Conservation (phyloP, 2,329 filamentous ascomycete genomes). For the Furcasterigmium furcatum region DNA sequence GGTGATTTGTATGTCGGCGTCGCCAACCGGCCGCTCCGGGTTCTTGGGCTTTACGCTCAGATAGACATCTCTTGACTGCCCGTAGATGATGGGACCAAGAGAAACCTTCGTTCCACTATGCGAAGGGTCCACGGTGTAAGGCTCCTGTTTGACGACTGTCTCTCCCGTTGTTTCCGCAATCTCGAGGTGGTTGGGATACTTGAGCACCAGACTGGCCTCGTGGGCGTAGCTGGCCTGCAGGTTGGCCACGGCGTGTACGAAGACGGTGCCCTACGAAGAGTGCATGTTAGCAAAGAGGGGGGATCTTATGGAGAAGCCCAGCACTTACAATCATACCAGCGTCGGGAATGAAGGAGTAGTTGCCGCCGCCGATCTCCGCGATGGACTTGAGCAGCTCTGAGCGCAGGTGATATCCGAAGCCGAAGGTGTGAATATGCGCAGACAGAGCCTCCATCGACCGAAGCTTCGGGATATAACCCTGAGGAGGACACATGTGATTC, state of each 20-base stretch:
- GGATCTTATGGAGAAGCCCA: not conserved
- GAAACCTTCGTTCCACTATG: conserved; percentile 29
- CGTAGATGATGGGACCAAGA: conserved; percentile 55
- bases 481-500: conserved; percentile 44
- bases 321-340: conserved; percentile 54
- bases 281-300: conserved; percentile 1
- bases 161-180: conserved; percentile 36
- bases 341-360: conserved; percentile 60
- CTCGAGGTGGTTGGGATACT: conserved; percentile 28
- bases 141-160: conserved; percentile 29
- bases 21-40: conserved; percentile 20
- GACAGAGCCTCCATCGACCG: conserved; percentile 33
- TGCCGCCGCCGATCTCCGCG: conserved; percentile 53
- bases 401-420: conserved; percentile 45
- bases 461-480: conserved; percentile 54
- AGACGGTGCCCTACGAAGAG: conserved; percentile 46
- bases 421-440: conserved; percentile 49
- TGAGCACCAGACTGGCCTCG: conserved; percentile 38
- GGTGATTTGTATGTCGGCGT: conserved; percentile 29
- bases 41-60: conserved; percentile 20
- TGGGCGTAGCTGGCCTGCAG: conserved; percentile 56
- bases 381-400: conserved; percentile 58
- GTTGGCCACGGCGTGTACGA: conserved; percentile 60
- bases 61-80: conserved; percentile 56
- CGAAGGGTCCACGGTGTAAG: too few relatives aligned